Conservation (phyloP, 495 filamentous ascomycete species). For the Hyaloscypha finlandica region DNA sequence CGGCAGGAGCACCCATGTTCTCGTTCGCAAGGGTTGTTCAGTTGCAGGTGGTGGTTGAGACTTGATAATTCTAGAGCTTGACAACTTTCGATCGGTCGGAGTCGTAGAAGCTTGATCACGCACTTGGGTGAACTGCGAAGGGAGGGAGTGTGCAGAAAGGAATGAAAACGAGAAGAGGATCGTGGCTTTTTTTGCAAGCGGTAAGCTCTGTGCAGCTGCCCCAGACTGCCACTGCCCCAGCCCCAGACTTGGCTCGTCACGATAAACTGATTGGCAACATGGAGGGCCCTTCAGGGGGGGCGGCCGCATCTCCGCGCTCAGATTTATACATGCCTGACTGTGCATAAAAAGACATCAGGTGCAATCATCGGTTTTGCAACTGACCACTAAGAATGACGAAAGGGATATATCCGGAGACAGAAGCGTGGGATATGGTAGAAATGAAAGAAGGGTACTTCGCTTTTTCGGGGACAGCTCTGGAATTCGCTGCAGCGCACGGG, state of each 20-base stretch:
- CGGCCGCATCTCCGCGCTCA: background rate
- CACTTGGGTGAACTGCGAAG: no score
- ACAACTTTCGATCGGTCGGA: background rate
- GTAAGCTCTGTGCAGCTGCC: background rate
- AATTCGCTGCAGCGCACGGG: background rate
- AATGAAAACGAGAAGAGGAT: background rate
- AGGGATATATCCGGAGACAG: background rate
- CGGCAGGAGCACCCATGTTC: slow-evolving; percentile 17
- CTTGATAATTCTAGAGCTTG: background rate
- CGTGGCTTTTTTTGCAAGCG: background rate
- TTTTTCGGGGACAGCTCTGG: background rate
- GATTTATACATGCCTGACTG: background rate
- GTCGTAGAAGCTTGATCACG: no score
- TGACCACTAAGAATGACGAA: background rate
- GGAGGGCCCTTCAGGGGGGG: background rate
- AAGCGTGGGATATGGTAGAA: background rate
- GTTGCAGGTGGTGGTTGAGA: background rate
- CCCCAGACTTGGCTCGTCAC: no score
- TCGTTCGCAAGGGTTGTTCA: background rate
- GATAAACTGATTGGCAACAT: background rate
- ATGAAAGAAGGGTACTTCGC: background rate
- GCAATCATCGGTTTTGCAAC: background rate
- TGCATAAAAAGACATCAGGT: background rate
- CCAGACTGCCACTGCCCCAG: background rate
- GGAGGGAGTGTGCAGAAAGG: background rate